Evolutionary conservation across 2,329 filamentous ascomycete genomes (phyloP).

Genomic region (Didymella pomorum): DNA sequence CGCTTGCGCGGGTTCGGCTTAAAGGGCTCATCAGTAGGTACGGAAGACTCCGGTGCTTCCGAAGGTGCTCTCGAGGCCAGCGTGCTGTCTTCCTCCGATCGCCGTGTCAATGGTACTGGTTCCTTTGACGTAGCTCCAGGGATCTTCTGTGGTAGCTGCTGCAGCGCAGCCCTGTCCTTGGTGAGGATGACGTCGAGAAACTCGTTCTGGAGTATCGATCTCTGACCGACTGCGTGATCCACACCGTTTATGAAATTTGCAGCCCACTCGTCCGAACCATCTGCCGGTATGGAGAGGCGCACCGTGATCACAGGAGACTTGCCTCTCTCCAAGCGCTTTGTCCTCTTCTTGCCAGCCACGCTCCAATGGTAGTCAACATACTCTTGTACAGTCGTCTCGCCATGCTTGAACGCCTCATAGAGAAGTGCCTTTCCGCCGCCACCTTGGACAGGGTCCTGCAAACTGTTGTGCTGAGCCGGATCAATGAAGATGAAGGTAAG

Average conservation of each 20-base stretch:
- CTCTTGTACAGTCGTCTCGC: constrained; percentile 74
- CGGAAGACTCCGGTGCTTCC: constrained; percentile 28
- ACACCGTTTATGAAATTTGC: constrained; percentile 72
- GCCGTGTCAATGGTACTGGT: constrained; percentile 23
- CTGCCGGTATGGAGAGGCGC: constrained; percentile 63
- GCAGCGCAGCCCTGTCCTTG: constrained; percentile 77
- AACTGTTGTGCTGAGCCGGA: constrained; percentile 74
- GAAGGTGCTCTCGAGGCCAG: constrained; percentile 29
- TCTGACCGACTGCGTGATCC: constrained; percentile 76
- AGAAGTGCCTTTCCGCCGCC: constrained; percentile 84
- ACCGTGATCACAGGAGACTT: constrained; percentile 81
- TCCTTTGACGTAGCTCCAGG: constrained; percentile 30
- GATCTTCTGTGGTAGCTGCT: constrained; percentile 66
- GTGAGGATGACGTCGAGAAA: constrained; percentile 88
- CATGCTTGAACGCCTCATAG: constrained; percentile 64
- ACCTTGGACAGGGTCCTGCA: constrained; percentile 77
- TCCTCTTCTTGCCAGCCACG: constrained; percentile 75
- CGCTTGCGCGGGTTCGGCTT: constrained; percentile 44
- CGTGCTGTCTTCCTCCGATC: constrained; percentile 27
- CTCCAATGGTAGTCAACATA: constrained; percentile 79
- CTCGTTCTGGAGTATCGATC: constrained; percentile 86
- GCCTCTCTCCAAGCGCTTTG: constrained; percentile 69
- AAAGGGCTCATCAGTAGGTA: constrained; percentile 28
- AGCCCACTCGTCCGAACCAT: constrained; percentile 69
- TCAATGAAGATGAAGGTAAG: constrained; percentile 92